Conservation (phyloP, 2,329 filamentous ascomycete genomes). For the Penicillium fuscoglaucum region DNA sequence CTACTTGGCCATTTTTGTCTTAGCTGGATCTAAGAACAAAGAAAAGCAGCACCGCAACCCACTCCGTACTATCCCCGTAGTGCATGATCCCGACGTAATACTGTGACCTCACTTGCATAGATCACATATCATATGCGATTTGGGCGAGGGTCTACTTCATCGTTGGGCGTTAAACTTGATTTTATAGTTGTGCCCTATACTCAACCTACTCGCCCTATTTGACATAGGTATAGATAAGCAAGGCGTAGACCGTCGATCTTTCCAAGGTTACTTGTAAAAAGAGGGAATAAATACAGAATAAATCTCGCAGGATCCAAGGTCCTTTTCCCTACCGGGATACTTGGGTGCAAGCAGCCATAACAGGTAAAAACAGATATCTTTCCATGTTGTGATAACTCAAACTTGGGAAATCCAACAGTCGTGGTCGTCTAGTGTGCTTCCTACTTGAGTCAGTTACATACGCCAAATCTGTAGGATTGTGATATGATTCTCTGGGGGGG, state of each 20-base stretch:
- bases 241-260: background rate
- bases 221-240: background rate
- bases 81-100: background rate
- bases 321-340: background rate
- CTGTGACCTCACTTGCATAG: background rate
- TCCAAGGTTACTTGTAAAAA: background rate
- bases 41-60: background rate
- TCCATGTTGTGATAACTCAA: no score
- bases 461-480: background rate
- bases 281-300: background rate
- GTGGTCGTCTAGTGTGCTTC: background rate
- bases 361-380: background rate
- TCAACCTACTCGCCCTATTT: background rate
- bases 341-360: background rate
- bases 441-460: background rate
- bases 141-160: background rate
- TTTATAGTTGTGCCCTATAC: background rate
- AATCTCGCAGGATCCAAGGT: background rate
- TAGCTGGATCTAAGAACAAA: background rate
- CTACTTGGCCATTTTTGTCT: background rate
- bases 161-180: background rate
- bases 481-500: background rate
- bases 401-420: background rate
- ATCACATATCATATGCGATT: background rate
- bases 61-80: background rate